These are phyloP conservation scores for Cystobasidiopsis lactophilus DNA, from an alignment of 768 basidiomycete genomes.

Conservation along the genomic window DNA sequence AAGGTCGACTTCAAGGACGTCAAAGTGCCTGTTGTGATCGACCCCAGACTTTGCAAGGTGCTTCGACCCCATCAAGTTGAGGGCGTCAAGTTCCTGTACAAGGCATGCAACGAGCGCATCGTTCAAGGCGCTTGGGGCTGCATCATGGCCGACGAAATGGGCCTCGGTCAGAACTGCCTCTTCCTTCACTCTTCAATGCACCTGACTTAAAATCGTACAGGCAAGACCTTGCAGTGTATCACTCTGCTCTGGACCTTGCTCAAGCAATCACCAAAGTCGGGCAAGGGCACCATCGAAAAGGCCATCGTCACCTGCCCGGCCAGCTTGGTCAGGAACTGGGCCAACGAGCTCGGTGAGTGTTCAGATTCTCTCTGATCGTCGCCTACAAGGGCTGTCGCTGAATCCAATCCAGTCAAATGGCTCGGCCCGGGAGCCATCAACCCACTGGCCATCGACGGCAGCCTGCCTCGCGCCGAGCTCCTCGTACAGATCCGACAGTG, in stretches of 20 bases:
- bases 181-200: background rate
- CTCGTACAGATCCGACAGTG: slow-evolving; percentile 62
- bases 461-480: slow-evolving; percentile 61
- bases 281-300: slow-evolving; percentile 78
- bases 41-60: slow-evolving; percentile 64
- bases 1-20: slow-evolving; percentile 48
- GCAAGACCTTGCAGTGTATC: slow-evolving; percentile 91
- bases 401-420: slow-evolving; percentile 66
- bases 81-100: slow-evolving; percentile 96
- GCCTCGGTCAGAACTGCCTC: slow-evolving; percentile 39
- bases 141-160: slow-evolving; percentile 99
- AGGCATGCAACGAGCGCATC: slow-evolving; percentile 79
- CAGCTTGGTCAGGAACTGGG: slow-evolving; percentile 95
- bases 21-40: slow-evolving; percentile 93
- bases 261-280: slow-evolving; percentile 76
- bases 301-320: slow-evolving; percentile 94
- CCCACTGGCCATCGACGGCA: slow-evolving; percentile 77
- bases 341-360: slow-evolving; percentile 60
- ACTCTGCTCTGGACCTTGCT: slow-evolving; percentile 82
- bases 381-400: background rate
- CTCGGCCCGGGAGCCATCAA: slow-evolving; percentile 54
- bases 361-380: too few species aligned
- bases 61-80: slow-evolving; percentile 94
- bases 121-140: slow-evolving; percentile 66
- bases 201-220: slow-evolving; percentile 14